These are phyloP conservation scores for Colletotrichum lindemuthianum DNA, from an alignment of 2,329 filamentous ascomycete species.

Conservation along the genomic window DNA sequence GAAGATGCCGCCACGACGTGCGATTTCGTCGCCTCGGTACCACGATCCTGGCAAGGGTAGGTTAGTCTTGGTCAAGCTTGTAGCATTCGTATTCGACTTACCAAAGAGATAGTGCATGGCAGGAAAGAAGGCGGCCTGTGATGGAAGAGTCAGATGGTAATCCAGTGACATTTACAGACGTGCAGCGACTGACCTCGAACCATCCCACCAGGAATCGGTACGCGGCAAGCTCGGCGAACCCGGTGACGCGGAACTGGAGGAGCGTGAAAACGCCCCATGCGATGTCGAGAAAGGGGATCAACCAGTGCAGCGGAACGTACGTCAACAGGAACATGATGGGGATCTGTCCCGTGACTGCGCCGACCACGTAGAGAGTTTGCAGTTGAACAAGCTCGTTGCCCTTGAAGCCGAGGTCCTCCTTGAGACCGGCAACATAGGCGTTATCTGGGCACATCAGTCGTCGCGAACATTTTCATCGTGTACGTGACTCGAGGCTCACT, in stretches of 20 bases:
- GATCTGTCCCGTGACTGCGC: conserved; percentile 41
- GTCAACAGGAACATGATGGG: conserved; percentile 44
- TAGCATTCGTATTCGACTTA: neutral
- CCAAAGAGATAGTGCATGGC: conserved; percentile 52
- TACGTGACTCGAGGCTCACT: neutral
- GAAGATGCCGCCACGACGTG: conserved; percentile 55
- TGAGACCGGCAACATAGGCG: conserved; percentile 44
- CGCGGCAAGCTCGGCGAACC: conserved; percentile 37
- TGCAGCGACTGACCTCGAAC: conserved; percentile 36
- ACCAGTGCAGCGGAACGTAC: conserved; percentile 42
- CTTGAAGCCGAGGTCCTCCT: conserved; percentile 40
- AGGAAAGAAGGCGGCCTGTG: conserved; percentile 46
- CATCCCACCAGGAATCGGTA: conserved; percentile 47
- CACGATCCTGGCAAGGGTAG: conserved; percentile 57
- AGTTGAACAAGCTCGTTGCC: conserved; percentile 43
- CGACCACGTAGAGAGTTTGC: conserved; percentile 41
- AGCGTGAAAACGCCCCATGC: conserved; percentile 67
- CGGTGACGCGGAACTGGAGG: conserved; percentile 43
- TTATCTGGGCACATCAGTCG: conserved; percentile 53
- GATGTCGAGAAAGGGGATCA: conserved; percentile 50
- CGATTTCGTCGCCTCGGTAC: conserved; percentile 56
- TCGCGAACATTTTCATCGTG: conserved; percentile 43
- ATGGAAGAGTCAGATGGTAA: conserved; percentile 44
- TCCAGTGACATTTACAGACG: neutral
- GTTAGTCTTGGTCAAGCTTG: conserved; percentile 44